phyloP scores from a whole-genome alignment of 2,329 filamentous ascomycete species.

The Aspergillus versicolor region DNA sequence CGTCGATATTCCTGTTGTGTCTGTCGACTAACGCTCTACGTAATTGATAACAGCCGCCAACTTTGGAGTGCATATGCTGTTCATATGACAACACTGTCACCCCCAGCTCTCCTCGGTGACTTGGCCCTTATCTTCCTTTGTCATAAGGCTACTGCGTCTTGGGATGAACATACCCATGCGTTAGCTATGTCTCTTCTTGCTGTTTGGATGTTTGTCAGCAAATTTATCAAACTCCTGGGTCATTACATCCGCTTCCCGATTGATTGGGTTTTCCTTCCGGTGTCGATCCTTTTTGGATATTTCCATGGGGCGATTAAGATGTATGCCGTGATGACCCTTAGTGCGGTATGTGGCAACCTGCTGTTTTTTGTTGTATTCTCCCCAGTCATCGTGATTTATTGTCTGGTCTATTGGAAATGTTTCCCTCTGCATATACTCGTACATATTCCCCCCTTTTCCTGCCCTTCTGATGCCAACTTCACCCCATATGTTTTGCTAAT shows the following conservation, averaged over 20 bases:
- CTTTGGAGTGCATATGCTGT: slow-evolving; percentile 92
- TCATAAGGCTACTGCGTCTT: slow-evolving; percentile 66
- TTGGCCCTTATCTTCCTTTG: slow-evolving; percentile 68
- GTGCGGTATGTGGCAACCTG: slow-evolving; percentile 64
- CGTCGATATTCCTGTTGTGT: neutral
- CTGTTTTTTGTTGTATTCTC: neutral
- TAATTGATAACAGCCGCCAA: slow-evolving; percentile 64
- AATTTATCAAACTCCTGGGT: slow-evolving; percentile 85
- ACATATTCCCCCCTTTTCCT: no score
- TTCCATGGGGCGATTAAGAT: slow-evolving; percentile 91
- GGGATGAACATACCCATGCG: slow-evolving; percentile 54
- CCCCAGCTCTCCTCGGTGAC: slow-evolving; percentile 78
- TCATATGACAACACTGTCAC: slow-evolving; percentile 88
- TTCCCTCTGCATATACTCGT: no score
- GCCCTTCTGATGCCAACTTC: no score
- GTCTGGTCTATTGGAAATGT: no score
- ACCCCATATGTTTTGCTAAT: no score
- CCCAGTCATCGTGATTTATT: no score
- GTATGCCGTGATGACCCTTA: slow-evolving; percentile 78
- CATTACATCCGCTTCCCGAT: slow-evolving; percentile 81
- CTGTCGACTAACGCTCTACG: slow-evolving; percentile 26
- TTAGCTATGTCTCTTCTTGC: slow-evolving; percentile 63
- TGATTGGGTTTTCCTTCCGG: slow-evolving; percentile 75
- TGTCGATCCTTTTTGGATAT: slow-evolving; percentile 90
- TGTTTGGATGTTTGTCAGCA: slow-evolving; percentile 81